Evolutionary conservation across 2,329 filamentous ascomycete species (phyloP), one percentile per base, ranked within the genome.

Genomic region (Hypoxylon sp.): DNA sequence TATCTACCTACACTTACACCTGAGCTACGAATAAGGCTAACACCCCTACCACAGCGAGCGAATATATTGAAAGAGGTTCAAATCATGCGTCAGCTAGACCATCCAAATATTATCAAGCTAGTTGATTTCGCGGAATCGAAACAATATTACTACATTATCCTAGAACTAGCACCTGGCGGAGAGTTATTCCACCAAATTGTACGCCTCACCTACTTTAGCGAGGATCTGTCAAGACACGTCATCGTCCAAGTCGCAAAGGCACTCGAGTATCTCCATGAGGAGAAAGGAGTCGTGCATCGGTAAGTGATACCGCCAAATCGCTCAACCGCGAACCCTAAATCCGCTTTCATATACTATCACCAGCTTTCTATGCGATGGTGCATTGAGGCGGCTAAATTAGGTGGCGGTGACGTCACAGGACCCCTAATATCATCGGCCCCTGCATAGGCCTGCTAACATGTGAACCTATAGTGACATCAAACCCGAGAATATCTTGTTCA

Each of bases 151-250:
- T 99, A 97, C 82, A 98, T 99, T 74, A 90, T 99, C 46, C 89
- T 99, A 43, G 96, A 99, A 81, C 87, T 98, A 46, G 97, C 95
- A 63, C 94, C 94, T 0, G 96, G 96, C 65, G 96, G 96, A 77
- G 96, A 99, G 82, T 85, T 99, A 10, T 99, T 99, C 85, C 96
- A 99, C 80, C 95, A 98, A 79, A 98, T 99, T 74, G 96, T 99
- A 56, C 92, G 95, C 72, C 89, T 99, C 78, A 99, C 96, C 13
- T 99, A 98, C 80, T 99, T 99, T 79, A 98, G 95, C 82, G 96
- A 99, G 79, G 91, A 98, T 52, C 85, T 99, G 1, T 97, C 94
- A 58, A 88, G 96, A 72, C 96, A 98, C 79, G 95, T 98, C 75
- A 99, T 99, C 74, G 84, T 90, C 3, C 95, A 98, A 78, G 96